Conservation (phyloP, 768 basidiomycete genomes). For the Mycena capillaripes region DNA sequence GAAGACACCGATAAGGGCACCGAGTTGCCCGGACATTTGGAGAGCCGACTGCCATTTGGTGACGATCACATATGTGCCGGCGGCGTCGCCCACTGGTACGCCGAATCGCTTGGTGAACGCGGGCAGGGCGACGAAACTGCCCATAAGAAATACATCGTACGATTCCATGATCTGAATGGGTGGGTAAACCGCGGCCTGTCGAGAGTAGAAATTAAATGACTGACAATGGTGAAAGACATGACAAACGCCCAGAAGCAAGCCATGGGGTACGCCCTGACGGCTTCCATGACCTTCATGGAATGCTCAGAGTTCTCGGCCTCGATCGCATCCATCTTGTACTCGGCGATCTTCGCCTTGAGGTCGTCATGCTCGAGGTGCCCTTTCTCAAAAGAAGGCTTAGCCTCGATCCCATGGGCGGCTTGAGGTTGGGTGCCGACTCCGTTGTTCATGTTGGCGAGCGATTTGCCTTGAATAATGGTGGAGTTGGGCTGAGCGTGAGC, state of each 20-base stretch:
- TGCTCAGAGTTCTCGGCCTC: constrained; percentile 33
- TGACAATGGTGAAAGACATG: constrained; percentile 36
- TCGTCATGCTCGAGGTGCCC: too few species aligned
- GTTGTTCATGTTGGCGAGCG: too few species aligned
- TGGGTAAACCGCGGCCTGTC: neutral
- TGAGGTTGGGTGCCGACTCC: too few species aligned
- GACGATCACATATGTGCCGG: constrained; percentile 19
- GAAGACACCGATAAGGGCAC: constrained; percentile 37
- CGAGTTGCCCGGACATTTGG: constrained; percentile 33
- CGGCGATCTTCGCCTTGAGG: too few species aligned
- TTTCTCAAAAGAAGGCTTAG: too few species aligned
- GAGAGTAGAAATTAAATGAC: constrained; percentile 1
- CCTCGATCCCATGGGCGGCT: too few species aligned
- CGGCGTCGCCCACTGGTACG: constrained; percentile 10
- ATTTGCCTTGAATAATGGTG: too few species aligned
- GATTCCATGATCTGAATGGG: constrained; percentile 37
- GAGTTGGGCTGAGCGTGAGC: too few species aligned
- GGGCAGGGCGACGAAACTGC: constrained; percentile 35
- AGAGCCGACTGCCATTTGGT: constrained; percentile 37
- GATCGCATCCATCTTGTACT: constrained; percentile 30
- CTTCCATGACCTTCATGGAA: constrained; percentile 33
- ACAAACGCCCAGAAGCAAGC: constrained; percentile 39
- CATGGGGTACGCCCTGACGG: constrained; percentile 34
- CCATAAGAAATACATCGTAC: constrained; percentile 37
- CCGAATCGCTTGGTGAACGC: constrained; percentile 31